Evolutionary conservation across 2,329 filamentous ascomycete genomes (phyloP), one percentile per base, ranked within the genome.

Genomic region (Emydomyces testavorans): DNA sequence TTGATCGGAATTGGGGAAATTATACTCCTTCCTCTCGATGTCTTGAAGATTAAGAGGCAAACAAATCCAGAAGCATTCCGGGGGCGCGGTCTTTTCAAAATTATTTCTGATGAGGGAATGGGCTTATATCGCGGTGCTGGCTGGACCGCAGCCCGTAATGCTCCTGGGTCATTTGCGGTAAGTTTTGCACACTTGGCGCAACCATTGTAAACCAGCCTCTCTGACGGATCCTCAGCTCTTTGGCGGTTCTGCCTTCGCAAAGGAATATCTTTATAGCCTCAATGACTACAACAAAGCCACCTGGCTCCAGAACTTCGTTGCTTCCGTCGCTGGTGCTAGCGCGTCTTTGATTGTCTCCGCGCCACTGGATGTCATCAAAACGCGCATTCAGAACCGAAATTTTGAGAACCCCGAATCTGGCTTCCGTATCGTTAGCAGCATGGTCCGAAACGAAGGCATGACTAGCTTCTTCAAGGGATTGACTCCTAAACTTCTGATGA

Each of bases 31-130:
- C 92, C 92, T 35, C 79, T 98, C 52, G 92, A 98, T 60, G 90
- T 98, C 32, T 78, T 98, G 54, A 98, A 98, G 79, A 98, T 98
- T 74, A 98, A 98, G 79, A 82, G 92, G 61, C 92, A 98, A 74
- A 98, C 92, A 57, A 98, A 98, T 75, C 92, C 92, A 34, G 92
- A 96, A 64, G 89, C 92, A 29, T 98, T 98, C 80, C 80, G 88
- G 57, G 90, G 90, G 58, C 85, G 92, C 60, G 92, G 92, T 53
- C 76, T 98, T 51, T 72, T 96, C 64, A 83, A 77, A 69, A 96
- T 98, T 56, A 77, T 98, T 53, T 77, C 79, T 50, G 92, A 98
- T 63, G 92, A 98, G 69, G 92, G 92, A 29, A 93, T 96, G 61
- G 88, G 88, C 42, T 72, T 98, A 44, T 98, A 98, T 74, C 80